These are phyloP conservation scores for Oehlia diaphana DNA, from an alignment of 192 early-diverging fungal species.

Conservation along the genomic window DNA sequence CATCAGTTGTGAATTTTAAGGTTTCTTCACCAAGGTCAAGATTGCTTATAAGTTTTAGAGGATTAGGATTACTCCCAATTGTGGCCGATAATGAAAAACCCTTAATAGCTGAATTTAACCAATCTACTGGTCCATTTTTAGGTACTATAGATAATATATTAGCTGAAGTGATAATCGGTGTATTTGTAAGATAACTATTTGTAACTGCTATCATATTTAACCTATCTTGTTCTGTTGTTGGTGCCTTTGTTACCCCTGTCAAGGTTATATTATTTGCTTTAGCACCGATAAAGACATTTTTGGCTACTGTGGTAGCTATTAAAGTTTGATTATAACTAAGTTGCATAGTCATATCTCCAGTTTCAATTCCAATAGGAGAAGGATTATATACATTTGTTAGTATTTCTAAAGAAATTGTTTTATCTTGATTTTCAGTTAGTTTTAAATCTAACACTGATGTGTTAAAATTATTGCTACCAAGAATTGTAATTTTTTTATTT, in stretches of 20 bases:
- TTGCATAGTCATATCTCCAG: constrained; percentile 41
- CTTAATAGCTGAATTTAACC: constrained; percentile 30
- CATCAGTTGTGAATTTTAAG: constrained; percentile 39
- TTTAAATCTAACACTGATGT: constrained; percentile 36
- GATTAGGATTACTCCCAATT: neutral
- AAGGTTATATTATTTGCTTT: constrained; percentile 39
- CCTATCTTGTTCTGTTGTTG: constrained; percentile 21
- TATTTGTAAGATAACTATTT: constrained; percentile 45
- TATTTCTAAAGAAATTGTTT: too few relatives aligned
- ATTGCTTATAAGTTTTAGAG: constrained; percentile 47
- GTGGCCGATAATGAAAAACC: neutral
- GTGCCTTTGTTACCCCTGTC: constrained; percentile 31
- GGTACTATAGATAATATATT: constrained; percentile 46
- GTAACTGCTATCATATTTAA: constrained; percentile 25
- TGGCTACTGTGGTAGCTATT: constrained; percentile 32
- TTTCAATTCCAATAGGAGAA: constrained; percentile 53
- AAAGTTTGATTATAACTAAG: constrained; percentile 33
- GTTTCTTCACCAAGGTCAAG: constrained; percentile 49
- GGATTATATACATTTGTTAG: constrained; percentile 44
- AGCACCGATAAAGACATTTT: constrained; percentile 27
- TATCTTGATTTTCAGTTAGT: neutral
- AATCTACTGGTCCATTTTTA: constrained; percentile 32
- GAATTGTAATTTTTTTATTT: constrained; percentile 49
- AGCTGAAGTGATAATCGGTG: constrained; percentile 43
- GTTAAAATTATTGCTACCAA: constrained; percentile 49